Percentiles rank a stretch among this genome's conserved stretches.
These are phyloP conservation scores for Bipolaris bicolor DNA, from an alignment of 2,329 filamentous ascomycete species.

Conservation along the genomic window DNA sequence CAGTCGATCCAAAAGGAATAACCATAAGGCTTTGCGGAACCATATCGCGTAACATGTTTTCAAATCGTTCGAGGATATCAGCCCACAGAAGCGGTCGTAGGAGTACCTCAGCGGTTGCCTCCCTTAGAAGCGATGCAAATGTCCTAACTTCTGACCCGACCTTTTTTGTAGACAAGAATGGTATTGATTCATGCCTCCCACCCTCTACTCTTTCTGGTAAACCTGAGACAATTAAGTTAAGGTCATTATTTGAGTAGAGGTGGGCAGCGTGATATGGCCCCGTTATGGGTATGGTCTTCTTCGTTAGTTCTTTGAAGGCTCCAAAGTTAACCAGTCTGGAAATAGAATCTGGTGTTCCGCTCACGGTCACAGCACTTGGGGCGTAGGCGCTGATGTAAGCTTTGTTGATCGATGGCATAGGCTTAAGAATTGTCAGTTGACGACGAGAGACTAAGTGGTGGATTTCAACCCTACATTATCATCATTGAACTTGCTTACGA, in stretches of 20 bases:
- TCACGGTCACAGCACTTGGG: neutral
- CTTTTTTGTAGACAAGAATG: neutral
- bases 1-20: neutral
- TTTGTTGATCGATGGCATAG: neutral
- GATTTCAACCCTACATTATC: neutral
- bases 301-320: neutral
- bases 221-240: conserved; percentile 1
- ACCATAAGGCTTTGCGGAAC: neutral
- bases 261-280: conserved; percentile 13
- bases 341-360: neutral
- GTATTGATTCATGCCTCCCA: neutral
- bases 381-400: conserved; percentile 2
- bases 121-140: neutral
- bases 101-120: neutral
- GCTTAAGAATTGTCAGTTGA: neutral
- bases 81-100: neutral
- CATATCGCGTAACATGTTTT: neutral
- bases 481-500: neutral
- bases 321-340: neutral
- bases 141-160: neutral
- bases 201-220: neutral
- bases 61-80: neutral
- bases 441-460: neutral
- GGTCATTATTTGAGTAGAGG: conserved; percentile 2
- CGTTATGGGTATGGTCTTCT: conserved; percentile 5